Base-by-base conservation (phyloP, 805 yeast species). In the Torulaspora delbrueckii region DNA sequence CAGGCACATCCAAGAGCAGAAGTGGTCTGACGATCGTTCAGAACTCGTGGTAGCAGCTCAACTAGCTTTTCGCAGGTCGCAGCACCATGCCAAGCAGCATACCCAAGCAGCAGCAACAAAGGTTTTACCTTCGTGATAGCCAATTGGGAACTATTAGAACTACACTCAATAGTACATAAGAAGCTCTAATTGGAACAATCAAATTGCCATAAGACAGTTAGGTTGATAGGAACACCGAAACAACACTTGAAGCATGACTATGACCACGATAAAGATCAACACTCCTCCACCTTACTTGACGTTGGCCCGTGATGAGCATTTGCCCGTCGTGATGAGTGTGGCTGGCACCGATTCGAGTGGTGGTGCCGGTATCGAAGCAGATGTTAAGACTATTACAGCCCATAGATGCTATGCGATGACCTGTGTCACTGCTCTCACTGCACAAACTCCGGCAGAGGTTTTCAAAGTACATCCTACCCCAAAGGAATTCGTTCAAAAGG, bases 331-430 rank as follows among this genome's bases (percentile, higher is more conserved):
- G 0, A 53, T 76, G 45, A 71, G 76, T 0, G 65, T 75, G 36
- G 88, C 88, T 1, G 95, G 95, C 0, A 82, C 91, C 0, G 96
- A 87, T 60, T 77, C 82, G 36, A 82, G 91, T 8, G 96, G 96
- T 2, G 96, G 96, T 3, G 96, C 96, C 2, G 96, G 96, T 2
- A 81, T 87, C 40, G 96, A 87, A 62, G 96, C 96, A 0, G 96
- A 87, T 60, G 60, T 87, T 31, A 88, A 88, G 66, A 81, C 96
- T 0, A 76, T 87, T 44, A 72, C 84, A 3, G 84, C 85, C 1
- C 86, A 84, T 56, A 77, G 78, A 12, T 87, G 87, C 41, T 85
- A 81, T 57, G 96, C 86, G 0, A 66, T 82, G 62, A 84, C 90
- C 0, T 83, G 89, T 56, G 79, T 86, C 37, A 77, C 89, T 7